phyloP scores from a whole-genome alignment of 2,329 filamentous ascomycete species.

The Cucurbitaria berberidis region DNA sequence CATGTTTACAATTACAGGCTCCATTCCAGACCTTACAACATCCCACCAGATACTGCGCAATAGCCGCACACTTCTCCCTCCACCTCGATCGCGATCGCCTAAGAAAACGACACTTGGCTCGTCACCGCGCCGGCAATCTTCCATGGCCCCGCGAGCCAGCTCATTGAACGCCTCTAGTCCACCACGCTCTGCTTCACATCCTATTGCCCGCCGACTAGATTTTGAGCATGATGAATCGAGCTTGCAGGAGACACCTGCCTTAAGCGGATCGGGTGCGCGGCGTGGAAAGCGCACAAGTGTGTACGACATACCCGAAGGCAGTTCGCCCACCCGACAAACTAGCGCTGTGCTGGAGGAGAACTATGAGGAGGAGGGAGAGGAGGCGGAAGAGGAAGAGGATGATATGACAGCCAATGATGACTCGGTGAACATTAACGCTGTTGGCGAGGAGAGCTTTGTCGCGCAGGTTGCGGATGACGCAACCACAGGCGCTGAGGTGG shows the following conservation, averaged over 20 bases:
- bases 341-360: slow-evolving; percentile 42
- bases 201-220: slow-evolving; percentile 62
- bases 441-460: slow-evolving; percentile 38
- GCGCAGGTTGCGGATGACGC: slow-evolving; percentile 39
- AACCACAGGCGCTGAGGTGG: slow-evolving; percentile 21
- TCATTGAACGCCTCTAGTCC: slow-evolving; percentile 46
- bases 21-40: slow-evolving; percentile 56
- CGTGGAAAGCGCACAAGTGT: slow-evolving; percentile 38
- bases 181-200: slow-evolving; percentile 38
- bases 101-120: slow-evolving; percentile 65
- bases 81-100: slow-evolving; percentile 63
- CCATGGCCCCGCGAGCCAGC: slow-evolving; percentile 61
- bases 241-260: slow-evolving; percentile 37
- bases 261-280: slow-evolving; percentile 43
- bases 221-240: slow-evolving; percentile 55
- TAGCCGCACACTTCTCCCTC: slow-evolving; percentile 54
- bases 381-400: no score
- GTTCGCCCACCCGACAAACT: slow-evolving; percentile 35
- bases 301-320: slow-evolving; percentile 41
- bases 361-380: slow-evolving; percentile 40
- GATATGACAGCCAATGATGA: slow-evolving; percentile 33
- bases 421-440: slow-evolving; percentile 23
- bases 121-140: slow-evolving; percentile 67
- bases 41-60: slow-evolving; percentile 55
- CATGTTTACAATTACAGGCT: slow-evolving; percentile 47